These are phyloP conservation scores for Grosmannia serpens DNA, from an alignment of 2,329 filamentous ascomycete species.

Conservation along the genomic window DNA sequence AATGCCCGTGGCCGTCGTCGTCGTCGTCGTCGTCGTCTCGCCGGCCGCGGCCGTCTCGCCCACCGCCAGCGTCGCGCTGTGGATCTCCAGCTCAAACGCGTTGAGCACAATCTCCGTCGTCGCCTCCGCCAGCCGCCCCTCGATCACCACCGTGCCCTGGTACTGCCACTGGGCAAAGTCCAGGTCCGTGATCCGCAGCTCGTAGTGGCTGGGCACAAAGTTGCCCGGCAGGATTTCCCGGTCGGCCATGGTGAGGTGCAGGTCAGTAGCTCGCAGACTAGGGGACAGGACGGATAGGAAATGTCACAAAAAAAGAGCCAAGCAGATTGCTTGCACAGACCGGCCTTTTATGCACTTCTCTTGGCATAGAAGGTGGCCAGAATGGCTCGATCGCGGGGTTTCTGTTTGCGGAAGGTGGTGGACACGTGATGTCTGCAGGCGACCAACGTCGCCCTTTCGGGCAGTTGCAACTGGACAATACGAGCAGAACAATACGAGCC, in stretches of 20 bases:
- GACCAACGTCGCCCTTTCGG: neutral
- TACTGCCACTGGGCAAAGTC: constrained; percentile 67
- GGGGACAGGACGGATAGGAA: too few species aligned
- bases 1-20: constrained; percentile 52
- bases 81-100: constrained; percentile 69
- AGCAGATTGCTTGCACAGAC: too few species aligned
- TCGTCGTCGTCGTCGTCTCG: constrained; percentile 33
- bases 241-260: constrained; percentile 34
- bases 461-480: neutral
- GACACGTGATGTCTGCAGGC: too few species aligned
- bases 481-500: neutral
- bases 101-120: constrained; percentile 76
- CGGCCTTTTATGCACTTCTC: too few species aligned
- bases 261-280: too few species aligned
- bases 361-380: too few species aligned
- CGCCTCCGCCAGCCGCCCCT: constrained; percentile 57
- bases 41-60: constrained; percentile 18
- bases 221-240: constrained; percentile 49
- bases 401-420: too few species aligned
- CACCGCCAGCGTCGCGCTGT: constrained; percentile 48
- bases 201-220: constrained; percentile 78
- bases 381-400: too few species aligned
- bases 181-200: constrained; percentile 68
- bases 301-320: too few species aligned
- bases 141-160: constrained; percentile 70